Evolutionary conservation across 495 filamentous ascomycete genomes (phyloP).

Genomic region (Penicillium atrosanguineum): DNA sequence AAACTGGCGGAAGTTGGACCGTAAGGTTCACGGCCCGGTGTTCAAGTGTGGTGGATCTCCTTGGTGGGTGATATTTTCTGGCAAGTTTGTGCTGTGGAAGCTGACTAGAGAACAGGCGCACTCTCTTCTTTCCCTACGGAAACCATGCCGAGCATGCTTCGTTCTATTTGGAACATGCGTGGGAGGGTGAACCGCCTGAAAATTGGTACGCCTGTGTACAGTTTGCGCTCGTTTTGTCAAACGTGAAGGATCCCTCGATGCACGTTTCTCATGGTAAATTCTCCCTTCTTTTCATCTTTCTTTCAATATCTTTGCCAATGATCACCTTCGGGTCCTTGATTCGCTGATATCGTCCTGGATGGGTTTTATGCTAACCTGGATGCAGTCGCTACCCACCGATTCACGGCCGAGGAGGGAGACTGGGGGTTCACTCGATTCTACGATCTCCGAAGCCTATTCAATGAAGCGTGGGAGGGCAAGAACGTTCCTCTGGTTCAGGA

Average conservation of each 20-base stretch:
- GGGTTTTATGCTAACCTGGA: constrained; percentile 15
- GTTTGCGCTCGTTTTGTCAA: constrained; percentile 91
- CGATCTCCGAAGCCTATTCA: constrained; percentile 80
- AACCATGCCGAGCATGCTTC: constrained; percentile 91
- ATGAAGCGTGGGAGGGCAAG: constrained; percentile 62
- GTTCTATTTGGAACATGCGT: constrained; percentile 95
- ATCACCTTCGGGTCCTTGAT: not conserved
- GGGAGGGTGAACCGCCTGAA: constrained; percentile 68
- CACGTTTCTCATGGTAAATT: constrained; percentile 60
- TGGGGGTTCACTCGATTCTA: constrained; percentile 97
- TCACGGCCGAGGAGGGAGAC: constrained; percentile 93
- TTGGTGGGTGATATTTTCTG: constrained; percentile 58
- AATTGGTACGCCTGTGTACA: constrained; percentile 97
- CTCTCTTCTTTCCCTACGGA: constrained; percentile 91
- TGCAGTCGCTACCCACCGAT: constrained; percentile 75
- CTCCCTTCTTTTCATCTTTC: not conserved
- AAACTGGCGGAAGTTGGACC: constrained; percentile 68
- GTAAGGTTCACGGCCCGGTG: constrained; percentile 80
- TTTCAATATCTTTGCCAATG: not conserved
- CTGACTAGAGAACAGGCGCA: constrained; percentile 58
- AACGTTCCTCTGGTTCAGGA: constrained; percentile 82
- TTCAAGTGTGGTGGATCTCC: constrained; percentile 86
- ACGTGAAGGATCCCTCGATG: constrained; percentile 81
- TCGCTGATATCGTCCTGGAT: not conserved
- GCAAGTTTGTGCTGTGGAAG: not conserved